Evolutionary conservation across 305 asterid species (phyloP).

Genomic region (Fraxinus baroniana): DNA sequence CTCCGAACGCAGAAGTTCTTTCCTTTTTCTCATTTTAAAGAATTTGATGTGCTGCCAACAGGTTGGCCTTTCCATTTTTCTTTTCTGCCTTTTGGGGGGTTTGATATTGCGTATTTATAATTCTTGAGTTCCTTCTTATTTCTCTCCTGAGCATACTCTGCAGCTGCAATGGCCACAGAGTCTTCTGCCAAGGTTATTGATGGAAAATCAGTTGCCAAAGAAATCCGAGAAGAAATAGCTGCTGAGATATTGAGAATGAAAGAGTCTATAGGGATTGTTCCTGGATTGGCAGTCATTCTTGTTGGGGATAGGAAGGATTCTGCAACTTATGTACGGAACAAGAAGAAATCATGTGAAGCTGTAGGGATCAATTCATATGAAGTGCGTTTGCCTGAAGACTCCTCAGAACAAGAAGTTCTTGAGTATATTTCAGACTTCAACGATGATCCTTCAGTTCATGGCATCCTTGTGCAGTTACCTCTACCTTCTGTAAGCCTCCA

Average conservation of each 20-base stretch:
- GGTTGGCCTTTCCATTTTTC: neutral
- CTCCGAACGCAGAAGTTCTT: neutral
- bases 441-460: constrained; percentile 77
- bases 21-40: neutral
- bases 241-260: constrained; percentile 76
- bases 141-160: constrained; percentile 20
- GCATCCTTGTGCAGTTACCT: constrained; percentile 95
- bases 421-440: constrained; percentile 63
- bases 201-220: constrained; percentile 79
- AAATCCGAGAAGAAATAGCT: constrained; percentile 72
- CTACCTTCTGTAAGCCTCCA: constrained; percentile 74
- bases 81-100: neutral
- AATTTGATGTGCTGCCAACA: neutral
- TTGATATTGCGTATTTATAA: neutral
- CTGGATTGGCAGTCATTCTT: constrained; percentile 91
- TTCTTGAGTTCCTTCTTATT: constrained; percentile 4
- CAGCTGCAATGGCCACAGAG: constrained; percentile 60
- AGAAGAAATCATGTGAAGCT: constrained; percentile 81
- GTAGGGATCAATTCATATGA: constrained; percentile 80
- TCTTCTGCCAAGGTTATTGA: constrained; percentile 69
- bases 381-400: constrained; percentile 64
- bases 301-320: constrained; percentile 97
- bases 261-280: constrained; percentile 67
- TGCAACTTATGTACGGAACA: constrained; percentile 86
- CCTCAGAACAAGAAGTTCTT: constrained; percentile 81